phyloP scores from a whole-genome alignment of 2,329 filamentous ascomycete genomes.

The Pseudocercospora eumusae region DNA sequence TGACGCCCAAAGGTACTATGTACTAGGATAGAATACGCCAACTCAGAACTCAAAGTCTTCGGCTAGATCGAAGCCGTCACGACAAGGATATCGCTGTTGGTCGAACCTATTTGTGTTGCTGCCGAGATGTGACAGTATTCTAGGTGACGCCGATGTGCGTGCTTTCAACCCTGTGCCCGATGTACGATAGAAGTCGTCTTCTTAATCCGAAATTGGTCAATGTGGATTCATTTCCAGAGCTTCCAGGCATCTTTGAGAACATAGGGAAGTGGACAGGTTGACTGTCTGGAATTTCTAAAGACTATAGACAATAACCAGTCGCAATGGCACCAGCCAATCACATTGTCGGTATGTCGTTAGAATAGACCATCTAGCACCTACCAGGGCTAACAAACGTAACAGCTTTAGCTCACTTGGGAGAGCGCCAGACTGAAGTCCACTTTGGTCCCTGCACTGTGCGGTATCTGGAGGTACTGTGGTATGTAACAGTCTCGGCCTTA shows the following conservation, averaged over 20 bases:
- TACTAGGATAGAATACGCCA: too few species aligned
- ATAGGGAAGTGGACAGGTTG: too few species aligned
- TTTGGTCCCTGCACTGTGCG: constrained; percentile 23
- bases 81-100: neutral
- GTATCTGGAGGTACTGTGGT: constrained; percentile 29
- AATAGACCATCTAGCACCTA: too few species aligned
- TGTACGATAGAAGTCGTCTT: too few species aligned
- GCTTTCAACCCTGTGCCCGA: too few species aligned
- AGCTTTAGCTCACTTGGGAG: constrained; percentile 29
- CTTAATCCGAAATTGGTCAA: too few species aligned
- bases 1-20: too few species aligned
- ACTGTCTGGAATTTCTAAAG: too few species aligned
- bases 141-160: neutral
- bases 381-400: neutral
- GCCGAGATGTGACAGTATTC: neutral
- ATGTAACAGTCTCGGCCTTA: neutral
- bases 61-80: neutral
- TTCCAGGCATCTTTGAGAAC: too few species aligned
- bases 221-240: too few species aligned
- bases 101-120: neutral
- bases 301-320: too few species aligned
- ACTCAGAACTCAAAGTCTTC: neutral
- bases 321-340: neutral
- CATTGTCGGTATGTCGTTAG: neutral
- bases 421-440: constrained; percentile 28